A percentile compares a stretch with the other conserved stretches of the same genome.
Evolutionary conservation across 176 grass and related monocot species (phyloP).

Genomic region (Avena eriantha): DNA sequence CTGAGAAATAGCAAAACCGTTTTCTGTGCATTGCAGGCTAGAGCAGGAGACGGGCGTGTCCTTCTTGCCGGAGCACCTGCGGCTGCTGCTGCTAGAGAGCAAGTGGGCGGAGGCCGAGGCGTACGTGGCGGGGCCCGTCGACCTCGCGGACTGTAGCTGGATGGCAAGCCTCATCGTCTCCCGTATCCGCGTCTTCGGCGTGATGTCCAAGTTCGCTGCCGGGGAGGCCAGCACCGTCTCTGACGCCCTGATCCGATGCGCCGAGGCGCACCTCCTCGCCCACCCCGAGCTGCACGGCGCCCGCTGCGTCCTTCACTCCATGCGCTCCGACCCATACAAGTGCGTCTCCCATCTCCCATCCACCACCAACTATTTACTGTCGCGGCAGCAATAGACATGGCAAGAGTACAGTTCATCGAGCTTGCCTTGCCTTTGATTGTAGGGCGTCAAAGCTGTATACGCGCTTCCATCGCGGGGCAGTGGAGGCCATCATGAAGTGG

Average conservation of each 20-base stretch:
- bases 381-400: background rate
- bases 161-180: background rate
- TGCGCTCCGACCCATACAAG: background rate
- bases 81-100: background rate
- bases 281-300: background rate
- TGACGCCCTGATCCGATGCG: background rate
- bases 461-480: background rate
- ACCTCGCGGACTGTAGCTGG: background rate
- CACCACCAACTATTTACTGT: background rate
- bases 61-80: background rate
- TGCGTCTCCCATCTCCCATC: background rate
- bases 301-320: background rate
- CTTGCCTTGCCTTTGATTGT: background rate
- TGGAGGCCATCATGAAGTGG: slow-evolving; percentile 13
- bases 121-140: background rate
- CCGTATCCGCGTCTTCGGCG: background rate
- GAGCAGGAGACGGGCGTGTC: slow-evolving; percentile 9
- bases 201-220: slow-evolving; percentile 9
- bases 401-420: background rate
- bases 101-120: background rate
- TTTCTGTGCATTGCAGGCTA: background rate
- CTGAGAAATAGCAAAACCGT: too few relatives aligned
- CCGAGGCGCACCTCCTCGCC: background rate
- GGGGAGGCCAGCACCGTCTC: background rate
- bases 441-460: background rate